These are phyloP conservation scores for Schizopora paradoxa DNA, from an alignment of 1,284 basidiomycete species.

Conservation along the genomic window DNA sequence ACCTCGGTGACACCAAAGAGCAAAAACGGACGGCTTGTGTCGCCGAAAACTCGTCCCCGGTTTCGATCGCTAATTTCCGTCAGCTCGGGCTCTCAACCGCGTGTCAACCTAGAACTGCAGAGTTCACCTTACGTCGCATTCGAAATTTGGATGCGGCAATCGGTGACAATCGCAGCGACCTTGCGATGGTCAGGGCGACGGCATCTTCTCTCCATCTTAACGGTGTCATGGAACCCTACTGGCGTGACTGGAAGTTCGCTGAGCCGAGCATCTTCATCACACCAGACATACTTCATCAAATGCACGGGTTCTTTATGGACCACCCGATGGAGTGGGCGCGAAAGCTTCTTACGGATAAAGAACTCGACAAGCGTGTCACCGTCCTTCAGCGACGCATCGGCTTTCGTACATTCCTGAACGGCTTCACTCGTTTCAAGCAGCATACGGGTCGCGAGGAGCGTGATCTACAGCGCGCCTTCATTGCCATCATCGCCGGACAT, in stretches of 20 bases:
- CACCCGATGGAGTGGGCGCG: slow-evolving; percentile 2
- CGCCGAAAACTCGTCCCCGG: not conserved
- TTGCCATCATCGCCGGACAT: not conserved
- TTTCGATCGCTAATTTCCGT: not conserved
- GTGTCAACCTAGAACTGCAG: not conserved
- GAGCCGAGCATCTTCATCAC: slow-evolving; percentile 18
- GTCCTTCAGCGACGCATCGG: slow-evolving; percentile 13
- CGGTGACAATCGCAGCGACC: not conserved
- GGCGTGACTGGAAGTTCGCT: slow-evolving; percentile 14
- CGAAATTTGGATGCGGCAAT: too few relatives aligned
- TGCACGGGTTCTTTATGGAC: slow-evolving; percentile 11
- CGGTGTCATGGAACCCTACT: slow-evolving; percentile 13
- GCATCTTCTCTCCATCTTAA: not conserved
- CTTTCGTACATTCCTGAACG: slow-evolving; percentile 1
- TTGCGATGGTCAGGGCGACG: not conserved
- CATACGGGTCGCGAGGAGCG: not conserved
- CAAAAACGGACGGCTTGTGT: not conserved
- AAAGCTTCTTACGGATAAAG: slow-evolving; percentile 5
- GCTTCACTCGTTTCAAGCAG: slow-evolving; percentile 4
- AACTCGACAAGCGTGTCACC: slow-evolving; percentile 9
- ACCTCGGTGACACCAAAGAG: not conserved
- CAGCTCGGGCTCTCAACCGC: not conserved
- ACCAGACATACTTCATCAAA: slow-evolving; percentile 17
- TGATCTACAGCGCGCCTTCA: not conserved
- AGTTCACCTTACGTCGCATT: not conserved